Evolutionary conservation across 164 flowering plant species (phyloP), one percentile per base, ranked within the genome.

Genomic region (Hamamelis virginiana): DNA sequence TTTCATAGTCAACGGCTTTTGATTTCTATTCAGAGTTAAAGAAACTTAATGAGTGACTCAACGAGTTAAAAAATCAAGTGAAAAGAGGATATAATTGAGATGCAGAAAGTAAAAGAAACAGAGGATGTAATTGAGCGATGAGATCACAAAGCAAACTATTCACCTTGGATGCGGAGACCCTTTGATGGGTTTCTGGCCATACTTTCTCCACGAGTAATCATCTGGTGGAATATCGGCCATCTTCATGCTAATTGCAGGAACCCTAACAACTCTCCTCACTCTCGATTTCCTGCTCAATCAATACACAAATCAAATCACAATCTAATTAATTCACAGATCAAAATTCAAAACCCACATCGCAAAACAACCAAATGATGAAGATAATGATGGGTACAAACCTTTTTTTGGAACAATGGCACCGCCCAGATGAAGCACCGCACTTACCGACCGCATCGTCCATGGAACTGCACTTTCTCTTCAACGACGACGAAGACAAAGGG

Each of bases 91-190:
- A 59, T 15, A 43, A 33, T 33, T 23, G 1, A 43, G 18, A 15
- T 38, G 65, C 25, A 53, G 25, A 46, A 19, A 41, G 3, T 5
- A 12, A 13, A 64, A 23, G n/a, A 50, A 26, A 50, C 5, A 25
- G 23, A 22, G 22, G 22, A 38, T 0, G 44, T 9, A 23, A 33
- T 33, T 33, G 41, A n/a, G n/a, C n/a, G n/a, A 33, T 33, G 26
- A 3, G 14, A 15, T 18, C 16, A 48, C 5, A 12, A 51, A 10
- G 26, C 1, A 65, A 9, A 1, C 13, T 16, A 67, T 60, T 41
- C 21, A 85, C 94, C 94, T 81, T 41, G 94, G 94, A 74, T 87
- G 88, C 52, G 91, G 91, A 48, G 94, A 89, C 1, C 94, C 94
- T 65, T 89, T 89, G 80, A 89, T 89, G 16, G 94, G 94, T 71